These are phyloP conservation scores for Umbelopsis sp. DNA, from an alignment of 192 early-diverging fungal species.

Conservation along the genomic window DNA sequence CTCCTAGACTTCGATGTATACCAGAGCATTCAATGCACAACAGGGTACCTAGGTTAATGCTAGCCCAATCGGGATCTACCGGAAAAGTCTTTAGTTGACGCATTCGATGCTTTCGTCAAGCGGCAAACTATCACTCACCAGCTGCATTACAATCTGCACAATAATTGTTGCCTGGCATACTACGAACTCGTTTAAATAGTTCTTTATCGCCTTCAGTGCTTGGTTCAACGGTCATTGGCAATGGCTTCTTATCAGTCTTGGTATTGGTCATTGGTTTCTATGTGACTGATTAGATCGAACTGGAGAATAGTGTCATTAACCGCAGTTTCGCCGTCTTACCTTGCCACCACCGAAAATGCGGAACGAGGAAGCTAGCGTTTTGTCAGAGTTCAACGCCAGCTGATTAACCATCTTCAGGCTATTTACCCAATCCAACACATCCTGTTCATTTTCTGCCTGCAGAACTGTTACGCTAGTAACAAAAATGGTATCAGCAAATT, in stretches of 20 bases:
- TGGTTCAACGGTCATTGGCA: neutral
- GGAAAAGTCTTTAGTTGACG: neutral
- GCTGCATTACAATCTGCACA: constrained; percentile 58
- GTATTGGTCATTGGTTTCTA: neutral
- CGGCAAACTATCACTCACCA: constrained; percentile 38
- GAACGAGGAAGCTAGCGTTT: constrained; percentile 34
- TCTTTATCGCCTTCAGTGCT: constrained; percentile 42
- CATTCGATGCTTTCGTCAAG: neutral
- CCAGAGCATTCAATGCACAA: constrained; percentile 92
- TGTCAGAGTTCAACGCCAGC: constrained; percentile 53
- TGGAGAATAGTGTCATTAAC: neutral
- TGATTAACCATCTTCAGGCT: constrained; percentile 62
- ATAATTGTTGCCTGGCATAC: constrained; percentile 53
- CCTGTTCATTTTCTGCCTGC: constrained; percentile 73
- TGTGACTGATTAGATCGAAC: neutral
- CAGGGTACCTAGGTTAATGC: constrained; percentile 77
- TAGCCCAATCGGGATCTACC: constrained; percentile 80
- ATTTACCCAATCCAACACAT: constrained; percentile 78
- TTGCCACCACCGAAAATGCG: constrained; percentile 12
- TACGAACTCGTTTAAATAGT: constrained; percentile 40
- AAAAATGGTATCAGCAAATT: neutral
- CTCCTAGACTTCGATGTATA: constrained; percentile 87
- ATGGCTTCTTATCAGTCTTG: neutral
- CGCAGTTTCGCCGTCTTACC: neutral
- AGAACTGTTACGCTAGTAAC: constrained; percentile 61